phyloP scores from a whole-genome alignment of 768 basidiomycete genomes.

The Agaricus sinodeliciosus region DNA sequence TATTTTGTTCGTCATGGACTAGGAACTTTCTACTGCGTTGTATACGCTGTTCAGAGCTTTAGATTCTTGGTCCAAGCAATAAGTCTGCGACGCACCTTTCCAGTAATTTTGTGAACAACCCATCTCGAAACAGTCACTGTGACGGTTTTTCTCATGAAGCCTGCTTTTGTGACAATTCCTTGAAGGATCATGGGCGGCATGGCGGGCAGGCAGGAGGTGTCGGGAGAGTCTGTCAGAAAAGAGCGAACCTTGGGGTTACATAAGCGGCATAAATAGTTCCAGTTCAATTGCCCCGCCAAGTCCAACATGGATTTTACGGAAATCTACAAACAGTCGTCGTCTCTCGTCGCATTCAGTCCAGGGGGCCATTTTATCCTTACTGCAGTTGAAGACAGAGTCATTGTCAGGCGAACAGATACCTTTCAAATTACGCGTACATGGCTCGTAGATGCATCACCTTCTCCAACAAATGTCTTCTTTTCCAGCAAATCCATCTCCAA shows the following conservation, averaged over 20 bases:
- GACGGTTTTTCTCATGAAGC: constrained; percentile 79
- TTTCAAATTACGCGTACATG: constrained; percentile 81
- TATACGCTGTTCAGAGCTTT: constrained; percentile 43
- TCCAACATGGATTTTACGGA: constrained; percentile 78
- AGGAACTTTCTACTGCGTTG: constrained; percentile 74
- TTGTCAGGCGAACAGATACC: constrained; percentile 79
- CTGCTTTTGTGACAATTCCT: constrained; percentile 74
- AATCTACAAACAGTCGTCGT: constrained; percentile 66
- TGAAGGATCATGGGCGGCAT: constrained; percentile 79
- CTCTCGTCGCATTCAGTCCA: constrained; percentile 77
- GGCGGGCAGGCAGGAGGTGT: constrained; percentile 5
- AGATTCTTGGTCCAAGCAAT: not conserved
- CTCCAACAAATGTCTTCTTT: constrained; percentile 41
- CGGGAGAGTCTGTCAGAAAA: not conserved
- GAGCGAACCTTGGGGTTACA: not conserved
- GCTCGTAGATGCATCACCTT: constrained; percentile 52
- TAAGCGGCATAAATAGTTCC: not conserved
- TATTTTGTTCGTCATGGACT: constrained; percentile 65
- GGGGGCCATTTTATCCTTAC: constrained; percentile 84
- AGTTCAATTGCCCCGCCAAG: not conserved
- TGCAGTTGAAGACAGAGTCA: constrained; percentile 69
- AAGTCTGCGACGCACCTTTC: constrained; percentile 49
- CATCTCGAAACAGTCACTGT: constrained; percentile 77
- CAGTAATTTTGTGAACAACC: constrained; percentile 65
- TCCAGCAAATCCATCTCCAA: constrained; percentile 27